Conservation (phyloP, 495 filamentous ascomycete genomes). For the Neurospora discreta region DNA sequence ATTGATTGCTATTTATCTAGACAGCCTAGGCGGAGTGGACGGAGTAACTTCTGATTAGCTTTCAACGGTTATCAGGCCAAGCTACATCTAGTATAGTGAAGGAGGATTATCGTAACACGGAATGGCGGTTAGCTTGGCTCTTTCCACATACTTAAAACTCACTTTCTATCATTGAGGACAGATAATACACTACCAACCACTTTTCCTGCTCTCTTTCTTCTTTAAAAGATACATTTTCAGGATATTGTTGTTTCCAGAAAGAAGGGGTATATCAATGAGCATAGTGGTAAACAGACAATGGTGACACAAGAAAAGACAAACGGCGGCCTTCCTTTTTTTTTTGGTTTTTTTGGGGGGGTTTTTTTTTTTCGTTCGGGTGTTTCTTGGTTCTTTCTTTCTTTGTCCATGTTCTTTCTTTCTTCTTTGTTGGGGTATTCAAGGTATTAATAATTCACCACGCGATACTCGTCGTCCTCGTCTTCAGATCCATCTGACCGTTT, state of each 20-base stretch:
- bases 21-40: neutral
- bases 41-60: neutral
- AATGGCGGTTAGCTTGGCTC: no score
- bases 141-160: no score
- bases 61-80: neutral
- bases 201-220: no score
- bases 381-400: neutral
- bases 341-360: no score
- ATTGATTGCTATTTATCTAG: neutral
- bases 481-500: slow-evolving; percentile 32
- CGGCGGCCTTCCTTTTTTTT: no score
- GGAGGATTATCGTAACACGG: no score
- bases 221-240: no score
- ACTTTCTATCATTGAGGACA: no score
- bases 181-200: no score
- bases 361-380: neutral
- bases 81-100: neutral
- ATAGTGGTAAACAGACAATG: neutral
- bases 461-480: slow-evolving; percentile 32
- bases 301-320: neutral
- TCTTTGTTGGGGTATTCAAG: neutral
- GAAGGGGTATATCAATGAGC: neutral
- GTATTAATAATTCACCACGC: slow-evolving; percentile 25
- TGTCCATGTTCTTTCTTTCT: neutral
- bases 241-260: neutral